Evolutionary conservation across 208 protist species (phyloP).

Genomic region (Acanthamoeba rhysodes): DNA sequence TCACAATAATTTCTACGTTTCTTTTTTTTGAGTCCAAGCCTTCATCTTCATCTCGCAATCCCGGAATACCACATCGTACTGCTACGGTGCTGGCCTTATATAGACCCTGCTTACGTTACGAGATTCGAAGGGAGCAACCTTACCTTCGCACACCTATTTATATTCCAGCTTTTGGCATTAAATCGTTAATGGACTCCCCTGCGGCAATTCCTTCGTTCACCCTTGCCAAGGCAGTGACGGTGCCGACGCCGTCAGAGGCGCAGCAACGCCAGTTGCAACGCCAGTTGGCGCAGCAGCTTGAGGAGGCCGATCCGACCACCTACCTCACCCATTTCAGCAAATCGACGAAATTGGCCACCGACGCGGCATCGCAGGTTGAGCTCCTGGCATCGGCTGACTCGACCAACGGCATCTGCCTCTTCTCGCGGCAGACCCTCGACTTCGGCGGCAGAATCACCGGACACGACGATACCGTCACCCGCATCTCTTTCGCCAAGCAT

Average conservation of each 20-base stretch:
- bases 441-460: constrained; percentile 15
- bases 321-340: constrained; percentile 35
- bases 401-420: constrained; percentile 53
- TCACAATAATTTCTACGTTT: too few species aligned
- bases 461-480: constrained; percentile 19
- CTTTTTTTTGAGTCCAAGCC: too few species aligned
- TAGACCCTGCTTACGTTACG: too few species aligned
- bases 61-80: too few species aligned
- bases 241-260: background rate
- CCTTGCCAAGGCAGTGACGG: constrained; percentile 3
- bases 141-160: too few species aligned
- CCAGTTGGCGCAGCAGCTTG: constrained; percentile 11
- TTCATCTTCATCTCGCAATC: too few species aligned
- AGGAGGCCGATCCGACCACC: constrained; percentile 35
- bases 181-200: background rate
- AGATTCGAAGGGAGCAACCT: too few species aligned
- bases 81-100: too few species aligned
- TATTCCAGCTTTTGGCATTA: background rate
- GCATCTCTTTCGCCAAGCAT: background rate
- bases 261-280: constrained; percentile 11
- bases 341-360: background rate
- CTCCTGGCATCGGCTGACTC: constrained; percentile 21
- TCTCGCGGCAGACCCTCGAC: constrained; percentile 55
- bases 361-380: background rate
- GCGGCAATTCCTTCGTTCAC: background rate